Conservation (phyloP, 768 basidiomycete species). For the Pluteus cervinus region DNA sequence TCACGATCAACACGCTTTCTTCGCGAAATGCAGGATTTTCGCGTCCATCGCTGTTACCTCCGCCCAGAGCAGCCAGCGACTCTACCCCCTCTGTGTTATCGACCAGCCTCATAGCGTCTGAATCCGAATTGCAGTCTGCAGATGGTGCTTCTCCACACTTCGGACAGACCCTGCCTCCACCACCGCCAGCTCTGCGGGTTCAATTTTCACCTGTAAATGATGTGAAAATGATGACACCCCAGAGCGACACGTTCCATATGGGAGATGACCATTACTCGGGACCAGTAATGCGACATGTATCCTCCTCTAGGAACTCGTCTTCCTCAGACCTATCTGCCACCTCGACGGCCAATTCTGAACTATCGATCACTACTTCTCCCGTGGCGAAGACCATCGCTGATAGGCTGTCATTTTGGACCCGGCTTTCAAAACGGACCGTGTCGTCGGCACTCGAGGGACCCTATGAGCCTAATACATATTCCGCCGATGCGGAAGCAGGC, state of each 20-base stretch:
- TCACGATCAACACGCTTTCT: constrained; percentile 44
- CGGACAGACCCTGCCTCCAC: too few species aligned
- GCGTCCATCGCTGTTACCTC: constrained; percentile 43
- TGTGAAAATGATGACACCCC: constrained; percentile 38
- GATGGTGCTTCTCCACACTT: too few species aligned
- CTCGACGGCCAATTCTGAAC: constrained; percentile 42
- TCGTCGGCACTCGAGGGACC: constrained; percentile 3
- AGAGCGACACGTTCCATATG: constrained; percentile 16
- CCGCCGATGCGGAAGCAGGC: constrained; percentile 7
- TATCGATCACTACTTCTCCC: constrained; percentile 37
- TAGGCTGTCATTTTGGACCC: constrained; percentile 73
- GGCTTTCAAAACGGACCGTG: constrained; percentile 42
- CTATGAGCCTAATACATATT: constrained; percentile 2
- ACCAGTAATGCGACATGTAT: constrained; percentile 13
- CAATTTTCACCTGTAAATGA: constrained; percentile 47
- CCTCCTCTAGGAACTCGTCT: constrained; percentile 35
- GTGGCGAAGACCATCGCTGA: constrained; percentile 59
- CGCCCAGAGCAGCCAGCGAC: constrained; percentile 18
- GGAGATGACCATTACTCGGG: constrained; percentile 13
- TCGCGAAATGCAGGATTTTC: constrained; percentile 39
- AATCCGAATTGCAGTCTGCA: too few species aligned
- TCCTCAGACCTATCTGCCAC: constrained; percentile 52
- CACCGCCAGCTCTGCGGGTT: constrained; percentile 31
- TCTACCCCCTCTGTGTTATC: too few species aligned
- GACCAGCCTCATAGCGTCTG: too few species aligned